phyloP scores from a whole-genome alignment of 805 yeast genomes.

The Cyberlindnera galapagoensis region DNA sequence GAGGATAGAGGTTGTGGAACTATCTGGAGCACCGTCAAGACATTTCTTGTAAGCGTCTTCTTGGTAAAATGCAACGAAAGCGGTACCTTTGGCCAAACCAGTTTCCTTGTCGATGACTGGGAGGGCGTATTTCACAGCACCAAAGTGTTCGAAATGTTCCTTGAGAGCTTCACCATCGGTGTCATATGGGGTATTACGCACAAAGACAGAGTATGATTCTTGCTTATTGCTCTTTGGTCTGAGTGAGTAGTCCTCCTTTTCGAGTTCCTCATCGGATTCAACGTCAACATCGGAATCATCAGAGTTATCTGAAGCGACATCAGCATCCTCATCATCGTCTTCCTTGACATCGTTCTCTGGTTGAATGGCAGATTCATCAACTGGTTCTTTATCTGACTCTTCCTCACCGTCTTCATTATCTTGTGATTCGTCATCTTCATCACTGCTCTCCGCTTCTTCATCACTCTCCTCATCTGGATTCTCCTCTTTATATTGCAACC shows the following conservation, averaged over 20 bases:
- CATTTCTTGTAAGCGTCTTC: slow-evolving; percentile 63
- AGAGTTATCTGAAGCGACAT: slow-evolving; percentile 21
- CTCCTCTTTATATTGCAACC: slow-evolving; percentile 55
- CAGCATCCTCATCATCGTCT: slow-evolving; percentile 23
- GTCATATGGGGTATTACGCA: slow-evolving; percentile 91
- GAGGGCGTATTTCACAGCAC: slow-evolving; percentile 84
- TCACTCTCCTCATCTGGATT: slow-evolving; percentile 36
- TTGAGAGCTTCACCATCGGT: slow-evolving; percentile 74
- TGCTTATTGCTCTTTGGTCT: slow-evolving; percentile 48
- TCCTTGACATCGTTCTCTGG: slow-evolving; percentile 23
- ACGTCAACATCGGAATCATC: slow-evolving; percentile 29
- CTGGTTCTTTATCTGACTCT: slow-evolving; percentile 17
- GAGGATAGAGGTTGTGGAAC: slow-evolving; percentile 56
- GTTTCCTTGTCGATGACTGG: slow-evolving; percentile 86
- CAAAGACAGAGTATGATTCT: slow-evolving; percentile 70
- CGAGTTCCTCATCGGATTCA: slow-evolving; percentile 25
- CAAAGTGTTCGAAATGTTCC: slow-evolving; percentile 77
- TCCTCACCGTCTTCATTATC: slow-evolving; percentile 28
- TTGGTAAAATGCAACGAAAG: slow-evolving; percentile 78
- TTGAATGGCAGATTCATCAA: slow-evolving; percentile 15
- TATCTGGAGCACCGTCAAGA: slow-evolving; percentile 70
- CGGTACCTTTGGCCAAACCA: slow-evolving; percentile 88
- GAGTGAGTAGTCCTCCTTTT: slow-evolving; percentile 26
- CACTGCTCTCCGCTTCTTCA: slow-evolving; percentile 32
- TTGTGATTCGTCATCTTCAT: slow-evolving; percentile 26